Evolutionary conservation across 2,329 filamentous ascomycete genomes (phyloP), one percentile per base, ranked within the genome.

Genomic region (Trichoderma atrobrunneum): DNA sequence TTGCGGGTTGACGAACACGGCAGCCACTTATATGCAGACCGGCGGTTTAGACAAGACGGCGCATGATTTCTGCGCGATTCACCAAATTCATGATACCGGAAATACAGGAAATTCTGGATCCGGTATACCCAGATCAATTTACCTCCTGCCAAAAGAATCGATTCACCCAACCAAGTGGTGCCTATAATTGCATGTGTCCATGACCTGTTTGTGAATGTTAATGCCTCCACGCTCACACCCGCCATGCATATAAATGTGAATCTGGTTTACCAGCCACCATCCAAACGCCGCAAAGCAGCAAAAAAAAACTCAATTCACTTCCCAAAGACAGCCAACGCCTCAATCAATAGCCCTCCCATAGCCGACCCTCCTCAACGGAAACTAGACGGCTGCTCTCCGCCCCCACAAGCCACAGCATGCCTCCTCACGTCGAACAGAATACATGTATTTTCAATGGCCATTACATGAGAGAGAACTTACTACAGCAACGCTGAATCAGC

Each of bases 311-410:
- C 62, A 64, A 64, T 51, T 64, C 62, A 64, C 12, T 10, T 26
- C 7, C 4, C 18, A 4, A 64, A 34, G 7, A 21, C 24, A 43
- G 10, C 4, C 39, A 14, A 21, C 61, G 61, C 62, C 62, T 64
- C 62, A 51, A 32, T 51, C 62, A 32, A 51, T 64, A 64, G 62
- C 39, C 30, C 26, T n/a, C 39, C 16, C 39, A 64, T 64, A 51
- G 62, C 62, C 39, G 62, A 64, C 62, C 62, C 62, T 64, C 39
- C 39, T 48, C 61, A 8, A n/a, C 61, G 60, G 60, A 28, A 48
- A 63, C 60, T 43, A 63, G 21, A 16, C 34, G 14, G 21, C n/a
- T 32, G 16, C 24, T 39, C 34, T 28, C 60, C 24, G 34, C 34
- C 60, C 34, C 34, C 60, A 7, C 34, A 43, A 63, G 34, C 60